Evolutionary conservation across 192 early-diverging fungal genomes (phyloP), one percentile per base, ranked within the genome.

Genomic region (Kickxella alabastrina): DNA sequence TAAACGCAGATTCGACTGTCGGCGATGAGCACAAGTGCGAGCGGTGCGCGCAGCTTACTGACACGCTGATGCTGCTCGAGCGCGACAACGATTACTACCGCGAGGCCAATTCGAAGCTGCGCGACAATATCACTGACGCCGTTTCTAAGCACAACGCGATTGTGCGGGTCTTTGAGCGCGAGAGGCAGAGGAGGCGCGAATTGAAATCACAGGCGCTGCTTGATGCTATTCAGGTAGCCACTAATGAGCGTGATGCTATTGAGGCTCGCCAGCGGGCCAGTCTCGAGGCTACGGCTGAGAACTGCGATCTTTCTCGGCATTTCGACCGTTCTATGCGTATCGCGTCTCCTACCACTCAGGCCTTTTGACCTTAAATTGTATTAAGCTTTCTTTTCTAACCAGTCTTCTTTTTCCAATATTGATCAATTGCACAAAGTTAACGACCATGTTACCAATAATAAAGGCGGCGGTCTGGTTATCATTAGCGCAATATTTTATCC

Each of bases 41-140:
- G 35, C 62, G 72, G 15, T 75, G 72, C 25, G 22, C 13, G 52
- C 72, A 75, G 57, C 61, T 75, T 10, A 8, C 43, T 0, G 72
- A 76, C 8, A 55, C 67, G 12, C 39, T 70, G 42, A 57, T 65
- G 36, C 46, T 50, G 3, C 46, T 79, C 21, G 61, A 67, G 41
- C 28, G 59, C 0, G 77, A 79, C 53, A 79, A 79, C 37, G 71
- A 71, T 54, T 79, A 79, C 49, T 79, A 79, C 50, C 71, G 77
- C 25, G 71, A 79, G 39, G 67, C 77, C 40, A 79, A 79, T 37
- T 31, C 42, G 8, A 64, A 68, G 45, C 67, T 79, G n/a, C 65
- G 71, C 21, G 52, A 57, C 10, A 61, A 44, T 17, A 35, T 73
- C 18, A 46, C 50, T 10, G 68, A 79, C 19, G 44, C 61, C 4